Base-by-base conservation (phyloP, 306 rosid species). In the Acacia melanoxylon region DNA sequence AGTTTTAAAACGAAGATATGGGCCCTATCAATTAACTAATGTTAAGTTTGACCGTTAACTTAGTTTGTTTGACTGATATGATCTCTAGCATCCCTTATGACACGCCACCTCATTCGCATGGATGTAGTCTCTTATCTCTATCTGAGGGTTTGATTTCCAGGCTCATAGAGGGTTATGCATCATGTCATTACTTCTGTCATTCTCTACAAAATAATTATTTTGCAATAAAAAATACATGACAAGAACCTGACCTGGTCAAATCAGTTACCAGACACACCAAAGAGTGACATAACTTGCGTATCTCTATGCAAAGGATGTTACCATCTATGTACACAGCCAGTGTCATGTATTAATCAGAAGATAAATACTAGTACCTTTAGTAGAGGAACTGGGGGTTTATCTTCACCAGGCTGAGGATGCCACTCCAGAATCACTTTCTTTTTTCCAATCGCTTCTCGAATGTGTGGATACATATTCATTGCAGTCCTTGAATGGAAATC, bases 401-500 rank as follows among this genome's bases (percentile, higher is more conserved):
- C 98, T 90, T 93, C 92, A 54, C 99, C 98, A 16, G 97, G 99
- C 83, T 87, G 93, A 78, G 94, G 95, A 83, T 93, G 89, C 99
- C 99, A 95, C 86, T 95, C 99, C 75, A 95, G 98, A 84, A 95
- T 90, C 85, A 91, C 99, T 76, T 90, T 71, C 82, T 86, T 87
- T 29, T 86, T 79, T 74, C 89, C 91, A 78, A 95, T 86, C 13
- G 99, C 99, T 80, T 95, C 89, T 59, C 93, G 93, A 85, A 95
- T 93, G 86, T 93, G 92, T 25, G 97, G 95, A 74, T 95, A 95
- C 98, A 95, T 95, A 85, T 93, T 95, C 98, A 95, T 88, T 59
- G 98, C 98, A 10, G 98, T 95, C 84, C 98, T 91, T 24, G 98
- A 95, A 89, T 95, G 98, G 87, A 95, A 95, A 90, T 95, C 98